A percentile compares a stretch with the other conserved stretches of the same genome.
Evolutionary conservation across 108 stramenopile species (phyloP).

Genomic region (Cyclotella kingstonii): DNA sequence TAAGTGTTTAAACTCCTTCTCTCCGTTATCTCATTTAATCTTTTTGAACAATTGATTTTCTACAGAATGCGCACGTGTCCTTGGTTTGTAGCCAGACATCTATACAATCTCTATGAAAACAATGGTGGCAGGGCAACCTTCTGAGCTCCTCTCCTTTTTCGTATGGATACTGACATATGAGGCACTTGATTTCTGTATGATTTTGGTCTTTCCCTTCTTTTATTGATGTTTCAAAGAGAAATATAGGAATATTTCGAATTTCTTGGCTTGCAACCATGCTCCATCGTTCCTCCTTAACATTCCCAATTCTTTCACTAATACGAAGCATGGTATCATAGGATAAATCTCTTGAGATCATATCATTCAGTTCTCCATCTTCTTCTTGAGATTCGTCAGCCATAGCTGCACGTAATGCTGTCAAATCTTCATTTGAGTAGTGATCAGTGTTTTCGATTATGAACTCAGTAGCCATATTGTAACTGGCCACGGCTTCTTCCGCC

Average conservation of each 20-base stretch:
- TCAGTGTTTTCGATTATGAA: conserved; percentile 63
- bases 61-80: conserved; percentile 92
- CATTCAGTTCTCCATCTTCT: conserved; percentile 35
- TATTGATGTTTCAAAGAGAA: conserved; percentile 37
- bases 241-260: conserved; percentile 55
- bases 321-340: conserved; percentile 72
- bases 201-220: conserved; percentile 55
- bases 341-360: conserved; percentile 30
- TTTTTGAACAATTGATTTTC: conserved; percentile 51
- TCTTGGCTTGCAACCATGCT: conserved; percentile 49
- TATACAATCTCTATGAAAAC: conserved; percentile 88
- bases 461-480: conserved; percentile 53
- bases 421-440: conserved; percentile 75
- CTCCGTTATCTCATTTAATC: too few species aligned
- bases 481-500: conserved; percentile 90
- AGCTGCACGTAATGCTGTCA: conserved; percentile 71
- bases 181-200: conserved; percentile 78
- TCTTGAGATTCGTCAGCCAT: conserved; percentile 72
- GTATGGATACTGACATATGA: conserved; percentile 88
- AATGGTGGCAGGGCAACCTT: conserved; percentile 79
- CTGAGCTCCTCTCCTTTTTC: conserved; percentile 70
- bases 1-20: too few species aligned
- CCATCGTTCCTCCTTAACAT: conserved; percentile 89
- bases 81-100: conserved; percentile 83
- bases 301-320: conserved; percentile 76